Percentiles rank a stretch among this genome's conserved stretches.
Conservation (phyloP, 495 filamentous ascomycete genomes). For the Hypoxylon intermedium region DNA sequence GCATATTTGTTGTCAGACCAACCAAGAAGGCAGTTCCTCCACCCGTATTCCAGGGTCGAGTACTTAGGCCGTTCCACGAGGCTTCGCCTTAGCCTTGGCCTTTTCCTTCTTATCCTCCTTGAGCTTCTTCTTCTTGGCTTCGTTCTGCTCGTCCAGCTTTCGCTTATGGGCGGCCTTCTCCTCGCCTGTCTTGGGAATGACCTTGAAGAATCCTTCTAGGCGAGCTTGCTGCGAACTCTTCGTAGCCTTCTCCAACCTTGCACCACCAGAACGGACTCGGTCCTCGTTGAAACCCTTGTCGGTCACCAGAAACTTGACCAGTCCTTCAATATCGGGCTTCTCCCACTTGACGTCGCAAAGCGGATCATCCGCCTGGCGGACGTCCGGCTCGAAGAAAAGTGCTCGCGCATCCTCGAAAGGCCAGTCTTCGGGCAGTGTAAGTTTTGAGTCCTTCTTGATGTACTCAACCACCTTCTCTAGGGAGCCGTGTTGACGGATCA, state of each 20-base stretch:
- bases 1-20: background rate
- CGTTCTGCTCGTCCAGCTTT: constrained; percentile 88
- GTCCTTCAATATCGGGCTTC: constrained; percentile 83
- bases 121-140: constrained; percentile 89
- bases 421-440: constrained; percentile 88
- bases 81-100: constrained; percentile 84
- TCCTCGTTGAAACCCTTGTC: constrained; percentile 99
- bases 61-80: constrained; percentile 55
- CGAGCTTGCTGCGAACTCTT: constrained; percentile 89
- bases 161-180: constrained; percentile 85
- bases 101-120: constrained; percentile 94
- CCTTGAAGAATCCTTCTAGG: constrained; percentile 98
- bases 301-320: constrained; percentile 84
- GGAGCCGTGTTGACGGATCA: constrained; percentile 87
- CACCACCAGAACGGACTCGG: constrained; percentile 77
- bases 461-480: constrained; percentile 85
- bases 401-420: constrained; percentile 89
- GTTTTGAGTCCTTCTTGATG: constrained; percentile 78
- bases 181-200: constrained; percentile 83
- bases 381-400: constrained; percentile 88
- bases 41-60: background rate
- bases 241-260: constrained; percentile 81
- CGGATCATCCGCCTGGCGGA: constrained; percentile 81
- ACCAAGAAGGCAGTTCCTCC: background rate
- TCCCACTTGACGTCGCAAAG: constrained; percentile 99